Evolutionary conservation across 805 yeast genomes (phyloP).

Genomic region (Cyberlindnera mississippiensis): DNA sequence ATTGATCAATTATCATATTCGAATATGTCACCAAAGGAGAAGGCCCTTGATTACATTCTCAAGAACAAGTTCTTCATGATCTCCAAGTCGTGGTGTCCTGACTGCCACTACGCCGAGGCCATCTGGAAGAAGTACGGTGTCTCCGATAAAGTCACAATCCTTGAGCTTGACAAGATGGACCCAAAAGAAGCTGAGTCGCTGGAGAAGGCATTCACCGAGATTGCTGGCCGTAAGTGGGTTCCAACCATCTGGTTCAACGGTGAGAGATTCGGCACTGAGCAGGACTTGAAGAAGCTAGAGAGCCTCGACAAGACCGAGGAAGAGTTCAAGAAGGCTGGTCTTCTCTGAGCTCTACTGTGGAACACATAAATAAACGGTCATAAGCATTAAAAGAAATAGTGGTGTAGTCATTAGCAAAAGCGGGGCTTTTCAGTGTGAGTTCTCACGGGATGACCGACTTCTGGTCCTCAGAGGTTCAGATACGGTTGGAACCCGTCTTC

Average conservation of each 20-base stretch:
- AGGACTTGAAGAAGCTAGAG: slow-evolving; percentile 34
- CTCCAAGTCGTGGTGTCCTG: slow-evolving; percentile 77
- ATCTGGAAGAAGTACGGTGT: slow-evolving; percentile 54
- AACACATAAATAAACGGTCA: slow-evolving; percentile 1
- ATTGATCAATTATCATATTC: background rate
- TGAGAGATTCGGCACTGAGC: slow-evolving; percentile 54
- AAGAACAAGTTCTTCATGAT: slow-evolving; percentile 50
- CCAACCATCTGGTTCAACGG: slow-evolving; percentile 65
- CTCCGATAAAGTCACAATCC: slow-evolving; percentile 42
- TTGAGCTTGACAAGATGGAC: slow-evolving; percentile 58
- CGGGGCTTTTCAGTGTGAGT: slow-evolving; percentile 18
- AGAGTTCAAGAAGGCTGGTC: slow-evolving; percentile 21
- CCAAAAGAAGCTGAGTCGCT: slow-evolving; percentile 47
- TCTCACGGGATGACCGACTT: slow-evolving; percentile 26
- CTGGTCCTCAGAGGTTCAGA: slow-evolving; percentile 28
- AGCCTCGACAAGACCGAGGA: slow-evolving; percentile 24
- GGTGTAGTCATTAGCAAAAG: no score
- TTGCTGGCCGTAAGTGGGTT: slow-evolving; percentile 63
- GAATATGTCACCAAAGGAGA: slow-evolving; percentile 8
- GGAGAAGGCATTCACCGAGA: slow-evolving; percentile 51
- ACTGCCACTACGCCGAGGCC: slow-evolving; percentile 59
- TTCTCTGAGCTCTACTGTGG: slow-evolving; percentile 12
- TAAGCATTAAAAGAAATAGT: background rate
- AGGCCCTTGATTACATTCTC: slow-evolving; percentile 44
- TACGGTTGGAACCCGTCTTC: slow-evolving; percentile 26